Evolutionary conservation across 208 protist species (phyloP).

Genomic region (Herpetomonas tarakana): DNA sequence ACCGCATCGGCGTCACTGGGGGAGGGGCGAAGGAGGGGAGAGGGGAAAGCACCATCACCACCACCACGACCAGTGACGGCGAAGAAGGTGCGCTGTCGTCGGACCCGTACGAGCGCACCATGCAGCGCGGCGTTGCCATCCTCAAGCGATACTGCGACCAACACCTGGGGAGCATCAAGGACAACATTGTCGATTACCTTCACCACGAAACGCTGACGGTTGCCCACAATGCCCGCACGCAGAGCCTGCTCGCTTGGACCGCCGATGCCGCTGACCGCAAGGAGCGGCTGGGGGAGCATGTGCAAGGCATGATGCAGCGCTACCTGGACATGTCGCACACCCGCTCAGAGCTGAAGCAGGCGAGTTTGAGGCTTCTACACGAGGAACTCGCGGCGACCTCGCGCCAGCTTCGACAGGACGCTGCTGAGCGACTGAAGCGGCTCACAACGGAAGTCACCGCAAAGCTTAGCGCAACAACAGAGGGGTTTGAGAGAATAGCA

Average conservation of each 20-base stretch:
- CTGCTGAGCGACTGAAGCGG: constrained; percentile 13
- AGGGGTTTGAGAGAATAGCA: constrained; percentile 16
- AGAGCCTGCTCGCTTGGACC: constrained; percentile 12
- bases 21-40: no score
- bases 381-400: constrained; percentile 14
- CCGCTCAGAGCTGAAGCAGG: constrained; percentile 9
- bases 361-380: constrained; percentile 7
- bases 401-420: constrained; percentile 13
- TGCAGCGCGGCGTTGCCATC: neutral
- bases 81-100: neutral
- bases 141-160: constrained; percentile 18
- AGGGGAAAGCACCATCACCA: neutral
- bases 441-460: constrained; percentile 16
- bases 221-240: constrained; percentile 11
- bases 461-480: constrained; percentile 11
- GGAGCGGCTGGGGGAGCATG: constrained; percentile 11
- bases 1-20: no score
- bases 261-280: constrained; percentile 18
- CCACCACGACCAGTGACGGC: neutral
- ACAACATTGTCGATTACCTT: constrained; percentile 23
- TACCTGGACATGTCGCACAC: constrained; percentile 19
- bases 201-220: constrained; percentile 34
- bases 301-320: constrained; percentile 19
- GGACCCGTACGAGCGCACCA: neutral
- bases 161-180: constrained; percentile 15